Base-by-base conservation (phyloP, 495 filamentous ascomycete species). In the Podospora bellae-mahoneyi region DNA sequence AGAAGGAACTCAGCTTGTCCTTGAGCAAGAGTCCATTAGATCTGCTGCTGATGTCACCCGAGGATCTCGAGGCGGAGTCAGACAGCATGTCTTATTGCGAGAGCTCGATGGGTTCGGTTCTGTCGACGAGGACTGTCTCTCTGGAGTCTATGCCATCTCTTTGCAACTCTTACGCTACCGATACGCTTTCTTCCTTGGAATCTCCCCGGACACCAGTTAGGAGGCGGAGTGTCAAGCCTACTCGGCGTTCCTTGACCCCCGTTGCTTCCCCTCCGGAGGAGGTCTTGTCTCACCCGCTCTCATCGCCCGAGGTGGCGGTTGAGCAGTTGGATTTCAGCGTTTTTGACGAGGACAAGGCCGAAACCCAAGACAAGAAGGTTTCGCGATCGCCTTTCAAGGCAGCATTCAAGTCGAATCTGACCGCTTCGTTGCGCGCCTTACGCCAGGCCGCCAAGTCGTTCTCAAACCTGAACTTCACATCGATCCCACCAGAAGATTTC, bases 371-470 rank as follows among this genome's bases (percentile, higher is more conserved):
- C 82, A 88, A 78, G 67, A 78, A 78, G 59, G 59, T 70, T 30
- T 77, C 71, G 18, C 71, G 74, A 10, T 27, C 76, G 32, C 73
- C 64, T 13, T 75, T 80, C 60, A 73, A 72, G 60, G 84, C 80
- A 32, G 87, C 86, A 13, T 93, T 97, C 80, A 96, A 93, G 72
- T 99, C 95, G 2, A 98, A 98, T 71, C 84, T 99, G 18, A 99
- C 94, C 4, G 93, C 94, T 23, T 99, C 95, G 0, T 79, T 99
- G 63, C 87, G 91, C 39, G 92, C 91, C 28, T 86, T 98, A 65
- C 91, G 91, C 76, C 91, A 89, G 15, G 94, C 93, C 0, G 94
- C 93, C 20, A 89, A 87, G 67, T 91, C 91, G 4, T 89, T 99
- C 64, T 93, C 94, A 27, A 89, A 82, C 68, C 88, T 97, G 68